Evolutionary conservation across 2,329 filamentous ascomycete species (phyloP).

Genomic region (Arthroderma sp.): DNA sequence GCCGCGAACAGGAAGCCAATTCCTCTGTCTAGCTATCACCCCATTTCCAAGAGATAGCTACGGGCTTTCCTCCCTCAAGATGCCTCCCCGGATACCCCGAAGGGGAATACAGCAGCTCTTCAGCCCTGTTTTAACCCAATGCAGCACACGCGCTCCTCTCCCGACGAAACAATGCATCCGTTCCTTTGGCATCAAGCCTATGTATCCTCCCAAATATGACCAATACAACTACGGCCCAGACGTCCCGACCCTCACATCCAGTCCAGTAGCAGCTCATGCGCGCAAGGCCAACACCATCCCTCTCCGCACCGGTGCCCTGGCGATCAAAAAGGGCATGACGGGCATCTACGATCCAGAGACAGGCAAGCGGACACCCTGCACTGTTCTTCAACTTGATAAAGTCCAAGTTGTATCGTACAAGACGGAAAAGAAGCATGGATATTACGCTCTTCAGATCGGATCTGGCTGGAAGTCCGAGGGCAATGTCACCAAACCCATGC

Average conservation of each 20-base stretch:
- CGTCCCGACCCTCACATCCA: constrained; percentile 41
- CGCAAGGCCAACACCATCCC: constrained; percentile 47
- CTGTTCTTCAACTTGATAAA: constrained; percentile 82
- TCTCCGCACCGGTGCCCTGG: constrained; percentile 66
- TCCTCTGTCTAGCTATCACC: not conserved
- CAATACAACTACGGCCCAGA: constrained; percentile 41
- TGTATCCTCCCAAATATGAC: constrained; percentile 38
- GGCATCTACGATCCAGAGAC: constrained; percentile 68
- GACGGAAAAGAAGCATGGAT: constrained; percentile 67
- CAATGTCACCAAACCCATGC: constrained; percentile 67
- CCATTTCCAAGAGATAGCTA: not conserved
- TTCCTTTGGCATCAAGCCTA: constrained; percentile 43
- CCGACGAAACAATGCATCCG: constrained; percentile 12
- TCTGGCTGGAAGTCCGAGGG: constrained; percentile 57
- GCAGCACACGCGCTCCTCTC: constrained; percentile 6
- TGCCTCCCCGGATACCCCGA: constrained; percentile 24
- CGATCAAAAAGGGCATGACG: constrained; percentile 91
- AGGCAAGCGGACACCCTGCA: constrained; percentile 68
- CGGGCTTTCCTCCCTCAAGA: constrained; percentile 9
- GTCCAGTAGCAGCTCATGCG: constrained; percentile 44
- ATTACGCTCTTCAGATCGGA: constrained; percentile 88
- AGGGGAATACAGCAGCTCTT: constrained; percentile 20
- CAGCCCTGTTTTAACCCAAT: constrained; percentile 8
- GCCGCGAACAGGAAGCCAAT: too few relatives aligned
- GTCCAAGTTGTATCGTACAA: constrained; percentile 84